Conservation (phyloP, 2,329 filamentous ascomycete species). For the Aspergillus sp. region DNA sequence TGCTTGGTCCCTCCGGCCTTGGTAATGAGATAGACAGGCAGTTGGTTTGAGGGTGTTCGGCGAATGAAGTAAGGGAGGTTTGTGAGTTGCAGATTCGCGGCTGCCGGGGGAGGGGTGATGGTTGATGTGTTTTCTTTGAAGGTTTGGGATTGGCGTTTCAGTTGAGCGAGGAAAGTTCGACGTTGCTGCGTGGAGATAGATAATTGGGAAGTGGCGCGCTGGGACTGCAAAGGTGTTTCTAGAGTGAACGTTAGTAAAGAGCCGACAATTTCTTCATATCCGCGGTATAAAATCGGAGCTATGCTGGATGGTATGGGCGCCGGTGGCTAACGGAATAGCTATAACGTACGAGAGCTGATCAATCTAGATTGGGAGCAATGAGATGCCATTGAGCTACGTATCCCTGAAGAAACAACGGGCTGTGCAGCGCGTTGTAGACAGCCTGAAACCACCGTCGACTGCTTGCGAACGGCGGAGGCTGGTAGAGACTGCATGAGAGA, state of each 20-base stretch:
- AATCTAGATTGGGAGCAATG: slow-evolving; percentile 28
- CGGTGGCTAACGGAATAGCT: slow-evolving; percentile 9
- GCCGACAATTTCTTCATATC: background rate
- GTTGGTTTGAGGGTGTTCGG: slow-evolving; percentile 67
- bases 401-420: slow-evolving; percentile 29
- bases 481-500: slow-evolving; percentile 31
- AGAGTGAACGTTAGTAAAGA: slow-evolving; percentile 14
- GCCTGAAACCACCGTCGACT: slow-evolving; percentile 30
- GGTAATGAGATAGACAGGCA: slow-evolving; percentile 73
- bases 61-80: slow-evolving; percentile 68
- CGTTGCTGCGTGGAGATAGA: slow-evolving; percentile 28
- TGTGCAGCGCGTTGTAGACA: slow-evolving; percentile 26
- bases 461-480: slow-evolving; percentile 36
- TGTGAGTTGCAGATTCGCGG: slow-evolving; percentile 34
- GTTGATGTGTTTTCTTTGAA: slow-evolving; percentile 27
- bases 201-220: slow-evolving; percentile 17
- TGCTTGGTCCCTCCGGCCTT: slow-evolving; percentile 76
- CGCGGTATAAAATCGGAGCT: background rate
- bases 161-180: slow-evolving; percentile 38
- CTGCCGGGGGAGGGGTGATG: slow-evolving; percentile 32
- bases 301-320: background rate
- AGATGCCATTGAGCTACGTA: slow-evolving; percentile 31
- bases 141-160: slow-evolving; percentile 37
- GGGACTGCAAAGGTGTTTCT: slow-evolving; percentile 25
- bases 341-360: slow-evolving; percentile 31